Evolutionary conservation across 1,284 basidiomycete species (phyloP).

Genomic region (Cerioporus squamosus): DNA sequence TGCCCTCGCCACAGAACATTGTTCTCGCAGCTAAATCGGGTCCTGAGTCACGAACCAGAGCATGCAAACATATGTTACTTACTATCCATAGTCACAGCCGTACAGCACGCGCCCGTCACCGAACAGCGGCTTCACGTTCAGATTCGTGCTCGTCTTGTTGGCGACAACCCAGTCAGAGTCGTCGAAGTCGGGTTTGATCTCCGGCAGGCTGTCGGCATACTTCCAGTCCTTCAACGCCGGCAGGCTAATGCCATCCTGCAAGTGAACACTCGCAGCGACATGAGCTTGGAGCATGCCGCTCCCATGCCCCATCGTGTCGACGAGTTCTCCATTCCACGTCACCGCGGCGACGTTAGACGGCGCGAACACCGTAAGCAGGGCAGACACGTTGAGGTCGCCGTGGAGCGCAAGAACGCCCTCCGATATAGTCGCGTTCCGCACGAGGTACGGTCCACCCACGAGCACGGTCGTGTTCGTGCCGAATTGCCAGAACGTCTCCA

Average conservation of each 20-base stretch:
- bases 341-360: constrained; percentile 53
- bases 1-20: constrained; percentile 81
- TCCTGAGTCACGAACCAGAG: background rate
- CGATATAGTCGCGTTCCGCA: constrained; percentile 51
- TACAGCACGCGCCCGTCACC: constrained; percentile 78
- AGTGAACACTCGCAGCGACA: constrained; percentile 21
- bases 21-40: constrained; percentile 67
- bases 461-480: constrained; percentile 56
- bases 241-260: constrained; percentile 41
- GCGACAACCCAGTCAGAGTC: constrained; percentile 69
- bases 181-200: constrained; percentile 57
- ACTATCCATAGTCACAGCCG: constrained; percentile 84
- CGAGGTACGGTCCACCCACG: constrained; percentile 59
- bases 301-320: constrained; percentile 39
- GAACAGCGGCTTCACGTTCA: constrained; percentile 68
- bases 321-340: constrained; percentile 70
- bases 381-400: constrained; percentile 51
- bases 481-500: constrained; percentile 52
- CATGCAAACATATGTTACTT: constrained; percentile 29
- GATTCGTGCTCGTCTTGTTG: constrained; percentile 71
- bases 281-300: constrained; percentile 29
- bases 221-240: constrained; percentile 64
- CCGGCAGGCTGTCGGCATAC: constrained; percentile 74
- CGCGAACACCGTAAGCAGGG: constrained; percentile 53
- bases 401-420: constrained; percentile 42